A percentile compares a stretch with the other conserved stretches of the same genome.
phyloP scores from a whole-genome alignment of 2,329 filamentous ascomycete species.

The Apiospora pterosperma region DNA sequence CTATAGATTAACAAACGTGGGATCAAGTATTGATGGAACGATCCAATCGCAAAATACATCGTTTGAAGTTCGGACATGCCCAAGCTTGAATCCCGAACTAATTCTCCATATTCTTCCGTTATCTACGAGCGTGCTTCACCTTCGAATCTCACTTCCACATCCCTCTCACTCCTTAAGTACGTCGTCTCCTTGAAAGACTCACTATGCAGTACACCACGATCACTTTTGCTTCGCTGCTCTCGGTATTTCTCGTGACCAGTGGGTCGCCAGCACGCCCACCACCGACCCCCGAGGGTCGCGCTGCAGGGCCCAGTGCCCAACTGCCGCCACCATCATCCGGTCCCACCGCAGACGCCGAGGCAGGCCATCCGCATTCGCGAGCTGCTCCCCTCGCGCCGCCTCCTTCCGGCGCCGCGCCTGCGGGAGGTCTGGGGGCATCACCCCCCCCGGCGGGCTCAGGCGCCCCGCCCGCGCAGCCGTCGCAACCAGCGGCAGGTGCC shows the following conservation, averaged over 20 bases:
- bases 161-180: not conserved
- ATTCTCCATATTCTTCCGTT: not conserved
- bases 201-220: not conserved
- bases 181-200: not conserved
- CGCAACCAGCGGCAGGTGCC: not conserved
- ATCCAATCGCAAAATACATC: not conserved
- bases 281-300: not conserved
- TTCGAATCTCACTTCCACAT: not conserved
- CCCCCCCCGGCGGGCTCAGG: not conserved
- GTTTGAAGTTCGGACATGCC: not conserved
- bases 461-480: not conserved
- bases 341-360: not conserved
- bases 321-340: not conserved
- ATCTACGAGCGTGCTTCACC: not conserved
- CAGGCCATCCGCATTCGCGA: not conserved
- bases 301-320: not conserved
- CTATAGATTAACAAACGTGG: not conserved
- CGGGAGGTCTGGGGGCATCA: too few species aligned
- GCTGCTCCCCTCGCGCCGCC: too few species aligned
- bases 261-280: not conserved
- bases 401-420: too few species aligned
- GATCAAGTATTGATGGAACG: not conserved
- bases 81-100: not conserved
- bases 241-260: not conserved
- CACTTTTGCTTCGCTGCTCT: not conserved